Conservation (phyloP, 495 filamentous ascomycete species). For the Aspergillus cristatus region DNA sequence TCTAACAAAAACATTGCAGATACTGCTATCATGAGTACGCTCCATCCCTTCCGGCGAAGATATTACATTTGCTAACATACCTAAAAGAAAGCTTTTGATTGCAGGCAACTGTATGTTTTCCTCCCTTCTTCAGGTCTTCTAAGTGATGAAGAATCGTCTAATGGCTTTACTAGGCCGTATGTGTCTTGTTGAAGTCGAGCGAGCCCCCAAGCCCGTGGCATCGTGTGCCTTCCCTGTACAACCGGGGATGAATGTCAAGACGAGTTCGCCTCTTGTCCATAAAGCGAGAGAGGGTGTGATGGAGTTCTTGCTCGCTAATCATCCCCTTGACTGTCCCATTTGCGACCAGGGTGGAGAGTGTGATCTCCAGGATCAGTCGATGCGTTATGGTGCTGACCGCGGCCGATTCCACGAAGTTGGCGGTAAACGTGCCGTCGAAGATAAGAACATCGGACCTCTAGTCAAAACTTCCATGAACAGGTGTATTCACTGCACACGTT, state of each 20-base stretch:
- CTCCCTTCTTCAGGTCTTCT: background rate
- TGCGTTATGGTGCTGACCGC: constrained; percentile 94
- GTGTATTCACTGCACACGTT: constrained; percentile 98
- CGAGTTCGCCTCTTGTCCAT: constrained; percentile 87
- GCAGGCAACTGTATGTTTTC: constrained; percentile 75
- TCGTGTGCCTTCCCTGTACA: constrained; percentile 99
- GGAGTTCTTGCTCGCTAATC: constrained; percentile 96
- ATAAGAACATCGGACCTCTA: constrained; percentile 98
- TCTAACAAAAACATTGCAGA: constrained; percentile 46
- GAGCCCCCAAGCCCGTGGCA: constrained; percentile 89
- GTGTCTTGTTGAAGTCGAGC: constrained; percentile 97
- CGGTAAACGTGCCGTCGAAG: constrained; percentile 94
- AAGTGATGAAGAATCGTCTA: constrained; percentile 1
- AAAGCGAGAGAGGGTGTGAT: constrained; percentile 97
- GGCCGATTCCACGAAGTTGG: constrained; percentile 92
- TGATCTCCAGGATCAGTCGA: constrained; percentile 97
- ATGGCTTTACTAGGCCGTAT: constrained; percentile 55
- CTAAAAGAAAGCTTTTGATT: constrained; percentile 81
- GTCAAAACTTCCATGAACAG: constrained; percentile 99
- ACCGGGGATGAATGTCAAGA: constrained; percentile 97
- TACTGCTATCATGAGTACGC: constrained; percentile 97
- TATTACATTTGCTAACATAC: constrained; percentile 20
- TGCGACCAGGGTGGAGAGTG: constrained; percentile 99
- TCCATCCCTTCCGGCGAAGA: constrained; percentile 5
- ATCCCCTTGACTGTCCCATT: constrained; percentile 94